Evolutionary conservation across 2,329 filamentous ascomycete species (phyloP), one percentile per base, ranked within the genome.

Genomic region (Alternaria triticimaculans): DNA sequence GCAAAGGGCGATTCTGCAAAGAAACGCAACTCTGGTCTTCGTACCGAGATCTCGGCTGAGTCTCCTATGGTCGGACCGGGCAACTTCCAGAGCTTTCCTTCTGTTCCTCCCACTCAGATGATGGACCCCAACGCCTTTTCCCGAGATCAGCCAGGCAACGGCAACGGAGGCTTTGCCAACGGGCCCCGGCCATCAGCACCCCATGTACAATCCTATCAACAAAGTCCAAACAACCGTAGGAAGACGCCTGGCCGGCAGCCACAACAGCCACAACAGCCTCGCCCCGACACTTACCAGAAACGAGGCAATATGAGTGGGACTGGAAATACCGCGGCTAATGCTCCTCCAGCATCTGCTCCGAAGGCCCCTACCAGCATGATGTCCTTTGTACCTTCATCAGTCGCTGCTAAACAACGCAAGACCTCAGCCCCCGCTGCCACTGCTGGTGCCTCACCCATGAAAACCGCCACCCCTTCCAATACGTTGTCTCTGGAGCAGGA

Each of bases 11-110:
- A 84, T 44, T 78, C 80, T 12, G 70, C 78, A 6, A 76, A 79
- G 49, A 76, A 79, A 46, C 81, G 80, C 33, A 80, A 82, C 28
- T 84, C 83, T 30, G 75, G 77, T 54, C 76, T 84, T 10, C 81
- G 82, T 15, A 82, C 82, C 30, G 81, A 84, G 60, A 72, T 83
- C 45, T 78, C 73, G 10, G 73, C 76, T 12, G 73, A 76, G 57
- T 78, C 76, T 23, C 74, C 78, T 10, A 49, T 72, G 15, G 58
- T 73, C 18, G 59, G 68, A 18, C 74, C 75, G 44, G 66, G 60
- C 44, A 60, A 64, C 4, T 73, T 74, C 54, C 67, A 70, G 10
- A 70, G 70, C 8, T 77, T 78, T 58, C 64, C 74, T 25, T 65
- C 72, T 50, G 62, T 74, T 26, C 30, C 70, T 44, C 62, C 65